These are phyloP conservation scores for Dillenia turbinata DNA, from an alignment of 164 flowering plant genomes.

Conservation along the genomic window DNA sequence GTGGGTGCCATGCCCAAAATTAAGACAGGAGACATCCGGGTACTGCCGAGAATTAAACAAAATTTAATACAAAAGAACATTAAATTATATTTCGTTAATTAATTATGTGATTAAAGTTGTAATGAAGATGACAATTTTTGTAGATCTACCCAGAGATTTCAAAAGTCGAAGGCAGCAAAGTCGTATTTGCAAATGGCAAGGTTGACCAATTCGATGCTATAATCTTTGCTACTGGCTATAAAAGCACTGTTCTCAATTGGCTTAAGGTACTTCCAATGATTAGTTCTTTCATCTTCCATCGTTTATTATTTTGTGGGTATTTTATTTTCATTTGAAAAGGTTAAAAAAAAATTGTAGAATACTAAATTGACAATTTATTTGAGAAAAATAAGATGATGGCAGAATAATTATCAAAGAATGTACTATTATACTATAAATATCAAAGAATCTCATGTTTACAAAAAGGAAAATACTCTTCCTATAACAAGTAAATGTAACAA, in stretches of 20 bases:
- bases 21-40: conserved; percentile 22
- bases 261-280: conserved; percentile 29
- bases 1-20: conserved; percentile 23
- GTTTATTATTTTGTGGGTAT: too few relatives aligned
- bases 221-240: conserved; percentile 49
- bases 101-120: background rate
- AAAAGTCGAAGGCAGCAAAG: conserved; percentile 8
- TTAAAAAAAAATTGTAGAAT: too few relatives aligned
- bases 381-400: too few relatives aligned
- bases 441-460: too few relatives aligned
- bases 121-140: background rate
- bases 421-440: too few relatives aligned
- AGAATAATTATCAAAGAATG: too few relatives aligned
- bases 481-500: too few relatives aligned
- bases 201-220: conserved; percentile 27
- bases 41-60: background rate
- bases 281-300: too few relatives aligned
- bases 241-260: conserved; percentile 32
- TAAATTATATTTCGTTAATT: background rate
- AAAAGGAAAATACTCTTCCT: too few relatives aligned
- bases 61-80: background rate
- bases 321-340: too few relatives aligned
- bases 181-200: conserved; percentile 19
- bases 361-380: too few relatives aligned
- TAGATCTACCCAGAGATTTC: conserved; percentile 26